Percentiles rank a stretch among this genome's conserved stretches.
Conservation (phyloP, 192 early-diverging fungal genomes). For the Coemansia sp. region DNA sequence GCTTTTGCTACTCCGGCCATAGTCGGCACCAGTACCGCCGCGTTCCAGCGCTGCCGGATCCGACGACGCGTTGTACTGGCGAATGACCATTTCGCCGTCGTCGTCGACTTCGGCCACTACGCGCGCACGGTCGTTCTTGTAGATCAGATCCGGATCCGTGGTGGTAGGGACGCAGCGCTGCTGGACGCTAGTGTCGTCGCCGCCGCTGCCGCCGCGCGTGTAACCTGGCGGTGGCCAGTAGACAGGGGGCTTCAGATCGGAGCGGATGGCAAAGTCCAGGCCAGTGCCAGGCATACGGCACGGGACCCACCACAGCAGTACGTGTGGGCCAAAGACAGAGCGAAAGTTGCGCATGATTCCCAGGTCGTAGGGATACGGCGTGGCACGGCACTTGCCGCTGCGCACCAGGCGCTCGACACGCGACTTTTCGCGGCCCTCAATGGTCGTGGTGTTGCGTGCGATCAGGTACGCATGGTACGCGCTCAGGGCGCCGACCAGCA, state of each 20-base stretch:
- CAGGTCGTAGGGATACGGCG: slow-evolving; percentile 83
- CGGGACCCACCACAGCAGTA: slow-evolving; percentile 75
- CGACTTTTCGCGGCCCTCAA: slow-evolving; percentile 47
- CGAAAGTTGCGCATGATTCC: slow-evolving; percentile 68
- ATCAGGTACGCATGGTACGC: slow-evolving; percentile 48
- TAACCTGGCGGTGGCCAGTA: slow-evolving; percentile 77
- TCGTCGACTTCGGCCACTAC: slow-evolving; percentile 44
- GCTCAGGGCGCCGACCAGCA: slow-evolving; percentile 42
- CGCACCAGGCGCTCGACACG: slow-evolving; percentile 40
- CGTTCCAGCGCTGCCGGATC: slow-evolving; percentile 40
- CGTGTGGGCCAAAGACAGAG: slow-evolving; percentile 63
- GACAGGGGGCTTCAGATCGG: slow-evolving; percentile 38
- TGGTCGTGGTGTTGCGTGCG: slow-evolving; percentile 44
- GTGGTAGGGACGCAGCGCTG: slow-evolving; percentile 13
- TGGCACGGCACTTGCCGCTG: slow-evolving; percentile 47
- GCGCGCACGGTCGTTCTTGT: slow-evolving; percentile 4
- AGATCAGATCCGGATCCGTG: too few relatives aligned
- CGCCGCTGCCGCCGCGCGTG: slow-evolving; percentile 24
- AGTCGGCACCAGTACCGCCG: slow-evolving; percentile 13
- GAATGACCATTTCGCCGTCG: slow-evolving; percentile 44
- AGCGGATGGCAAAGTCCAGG: slow-evolving; percentile 54
- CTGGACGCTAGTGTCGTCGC: slow-evolving; percentile 12
- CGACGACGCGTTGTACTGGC: slow-evolving; percentile 24
- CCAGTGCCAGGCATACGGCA: slow-evolving; percentile 58
- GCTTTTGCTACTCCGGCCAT: not conserved